phyloP scores from a whole-genome alignment of 352 stramenopile genomes.

The Globisporangium ultimum region DNA sequence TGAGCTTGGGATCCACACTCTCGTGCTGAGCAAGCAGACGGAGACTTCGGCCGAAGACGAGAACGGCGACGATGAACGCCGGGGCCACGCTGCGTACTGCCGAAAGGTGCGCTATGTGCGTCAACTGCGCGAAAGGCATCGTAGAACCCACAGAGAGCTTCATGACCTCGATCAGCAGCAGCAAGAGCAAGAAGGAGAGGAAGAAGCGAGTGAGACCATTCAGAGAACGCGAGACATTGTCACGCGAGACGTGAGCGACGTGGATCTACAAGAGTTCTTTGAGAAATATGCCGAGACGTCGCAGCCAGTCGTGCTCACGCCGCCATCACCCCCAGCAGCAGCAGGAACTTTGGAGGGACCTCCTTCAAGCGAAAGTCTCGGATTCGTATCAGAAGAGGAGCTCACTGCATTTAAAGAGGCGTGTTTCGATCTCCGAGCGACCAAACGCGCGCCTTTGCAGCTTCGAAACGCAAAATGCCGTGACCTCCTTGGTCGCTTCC shows the following conservation, averaged over 20 bases:
- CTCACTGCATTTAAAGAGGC: conserved; percentile 10
- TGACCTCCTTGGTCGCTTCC: conserved; percentile 36
- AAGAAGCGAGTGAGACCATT: too few species aligned
- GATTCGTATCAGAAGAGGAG: conserved; percentile 18
- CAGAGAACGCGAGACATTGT: conserved; percentile 12
- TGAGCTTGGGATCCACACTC: conserved; percentile 20
- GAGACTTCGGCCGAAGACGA: neutral
- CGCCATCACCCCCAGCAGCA: too few species aligned
- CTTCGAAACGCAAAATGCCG: conserved; percentile 28
- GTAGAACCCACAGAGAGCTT: conserved; percentile 20
- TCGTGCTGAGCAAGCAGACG: conserved; percentile 13
- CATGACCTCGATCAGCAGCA: neutral
- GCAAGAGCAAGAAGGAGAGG: neutral
- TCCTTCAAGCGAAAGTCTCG: conserved; percentile 12
- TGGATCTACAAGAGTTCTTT: conserved; percentile 69
- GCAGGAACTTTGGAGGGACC: conserved; percentile 4
- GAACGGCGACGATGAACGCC: neutral
- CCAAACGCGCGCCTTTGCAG: conserved; percentile 13
- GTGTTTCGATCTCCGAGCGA: conserved; percentile 20
- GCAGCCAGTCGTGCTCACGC: conserved; percentile 32
- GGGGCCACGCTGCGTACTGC: conserved; percentile 25
- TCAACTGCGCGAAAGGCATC: conserved; percentile 34
- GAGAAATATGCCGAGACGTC: conserved; percentile 40
- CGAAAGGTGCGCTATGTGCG: conserved; percentile 49
- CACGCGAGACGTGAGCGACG: conserved; percentile 9